Percentiles rank a stretch among this genome's conserved stretches.
Evolutionary conservation across 1,284 basidiomycete species (phyloP).

Genomic region (Boletus sp.): DNA sequence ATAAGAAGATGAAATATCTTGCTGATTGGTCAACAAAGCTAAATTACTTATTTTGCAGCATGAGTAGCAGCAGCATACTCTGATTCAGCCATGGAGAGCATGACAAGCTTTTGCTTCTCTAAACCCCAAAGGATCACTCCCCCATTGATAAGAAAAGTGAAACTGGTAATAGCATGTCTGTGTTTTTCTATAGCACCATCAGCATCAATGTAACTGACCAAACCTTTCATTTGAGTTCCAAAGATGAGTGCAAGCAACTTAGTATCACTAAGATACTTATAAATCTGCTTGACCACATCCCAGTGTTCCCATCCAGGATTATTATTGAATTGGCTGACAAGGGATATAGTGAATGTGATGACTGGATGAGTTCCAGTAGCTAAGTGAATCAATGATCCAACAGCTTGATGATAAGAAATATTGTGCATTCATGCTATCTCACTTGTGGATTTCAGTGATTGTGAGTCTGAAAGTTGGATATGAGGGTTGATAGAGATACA

Average conservation of each 20-base stretch:
- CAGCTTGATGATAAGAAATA: too few species aligned
- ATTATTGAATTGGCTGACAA: too few species aligned
- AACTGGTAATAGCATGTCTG: not conserved
- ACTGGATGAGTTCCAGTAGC: too few species aligned
- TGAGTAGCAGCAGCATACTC: not conserved
- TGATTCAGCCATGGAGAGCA: not conserved
- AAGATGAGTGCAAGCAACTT: not conserved
- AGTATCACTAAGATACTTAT: not conserved
- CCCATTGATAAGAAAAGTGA: not conserved
- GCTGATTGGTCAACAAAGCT: not conserved
- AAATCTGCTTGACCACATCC: too few species aligned
- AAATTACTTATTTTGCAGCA: not conserved
- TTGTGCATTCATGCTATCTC: too few species aligned
- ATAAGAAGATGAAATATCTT: not conserved
- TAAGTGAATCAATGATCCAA: too few species aligned
- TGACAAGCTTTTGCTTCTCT: too few species aligned
- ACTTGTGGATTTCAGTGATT: too few species aligned
- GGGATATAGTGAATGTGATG: too few species aligned
- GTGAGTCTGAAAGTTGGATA: too few species aligned
- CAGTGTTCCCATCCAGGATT: too few species aligned
- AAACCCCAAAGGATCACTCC: not conserved
- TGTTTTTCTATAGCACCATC: not conserved
- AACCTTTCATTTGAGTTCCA: not conserved
- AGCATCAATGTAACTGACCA: not conserved
- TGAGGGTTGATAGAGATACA: too few species aligned